Evolutionary conservation across 73 alveolate genomes (phyloP).

Genomic region (Paramecium sexaurelia): DNA sequence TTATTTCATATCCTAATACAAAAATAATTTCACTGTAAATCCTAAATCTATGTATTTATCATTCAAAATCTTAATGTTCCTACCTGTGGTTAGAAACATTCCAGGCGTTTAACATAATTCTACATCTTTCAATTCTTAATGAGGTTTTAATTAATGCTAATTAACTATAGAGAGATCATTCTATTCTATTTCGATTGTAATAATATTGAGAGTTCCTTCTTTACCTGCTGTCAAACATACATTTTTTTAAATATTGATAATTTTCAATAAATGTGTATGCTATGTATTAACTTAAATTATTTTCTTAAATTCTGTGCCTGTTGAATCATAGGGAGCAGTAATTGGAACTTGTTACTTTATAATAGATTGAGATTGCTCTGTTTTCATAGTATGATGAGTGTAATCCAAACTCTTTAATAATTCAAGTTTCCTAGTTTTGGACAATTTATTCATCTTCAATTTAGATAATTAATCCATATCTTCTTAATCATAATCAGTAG

Average conservation of each 20-base stretch:
- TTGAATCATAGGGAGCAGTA: constrained; percentile 24
- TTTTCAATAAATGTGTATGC: not conserved
- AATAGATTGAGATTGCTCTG: not conserved
- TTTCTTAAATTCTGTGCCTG: constrained; percentile 23
- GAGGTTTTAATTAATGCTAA: constrained; percentile 34
- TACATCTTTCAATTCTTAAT: constrained; percentile 46
- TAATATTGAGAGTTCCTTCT: constrained; percentile 14
- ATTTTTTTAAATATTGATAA: not conserved
- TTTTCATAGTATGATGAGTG: constrained; percentile 1
- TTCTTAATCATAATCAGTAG: not conserved
- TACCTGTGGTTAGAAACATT: constrained; percentile 39
- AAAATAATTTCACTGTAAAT: constrained; percentile 31
- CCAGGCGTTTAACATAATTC: constrained; percentile 59
- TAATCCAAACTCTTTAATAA: constrained; percentile 12
- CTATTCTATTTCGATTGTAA: constrained; percentile 18
- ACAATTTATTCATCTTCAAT: not conserved
- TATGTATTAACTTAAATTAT: not conserved
- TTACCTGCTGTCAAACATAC: constrained; percentile 51
- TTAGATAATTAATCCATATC: not conserved
- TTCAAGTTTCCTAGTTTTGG: not conserved
- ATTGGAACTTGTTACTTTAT: not conserved
- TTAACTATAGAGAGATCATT: constrained; percentile 37
- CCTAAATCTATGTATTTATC: constrained; percentile 49
- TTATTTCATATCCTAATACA: constrained; percentile 36
- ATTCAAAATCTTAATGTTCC: not conserved